phyloP scores from a whole-genome alignment of 2,329 filamentous ascomycete genomes.

The Botrytis fabae region DNA sequence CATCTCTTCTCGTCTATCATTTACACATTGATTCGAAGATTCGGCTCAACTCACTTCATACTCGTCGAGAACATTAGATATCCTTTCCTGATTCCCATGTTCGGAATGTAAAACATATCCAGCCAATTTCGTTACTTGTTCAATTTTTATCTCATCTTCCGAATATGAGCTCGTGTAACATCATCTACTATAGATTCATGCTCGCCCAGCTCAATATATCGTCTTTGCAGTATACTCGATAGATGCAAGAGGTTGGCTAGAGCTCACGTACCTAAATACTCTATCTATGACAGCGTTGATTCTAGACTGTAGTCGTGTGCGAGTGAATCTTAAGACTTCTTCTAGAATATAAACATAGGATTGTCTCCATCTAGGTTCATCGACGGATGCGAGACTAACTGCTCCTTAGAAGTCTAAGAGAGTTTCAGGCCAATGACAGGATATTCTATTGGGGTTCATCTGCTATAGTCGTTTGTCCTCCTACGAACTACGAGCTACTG shows the following conservation, averaged over 20 bases:
- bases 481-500: background rate
- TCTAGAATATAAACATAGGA: background rate
- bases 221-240: background rate
- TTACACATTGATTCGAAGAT: background rate
- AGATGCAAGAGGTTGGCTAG: background rate
- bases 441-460: background rate
- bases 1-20: background rate
- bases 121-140: background rate
- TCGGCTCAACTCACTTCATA: background rate
- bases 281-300: background rate
- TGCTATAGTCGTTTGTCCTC: background rate
- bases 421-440: fast-evolving
- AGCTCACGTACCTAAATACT: background rate
- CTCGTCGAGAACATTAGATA: background rate
- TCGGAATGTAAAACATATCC: too few relatives aligned
- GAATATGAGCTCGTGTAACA: background rate
- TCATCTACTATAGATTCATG: background rate
- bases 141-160: background rate
- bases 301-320: background rate
- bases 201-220: background rate
- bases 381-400: background rate
- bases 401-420: background rate
- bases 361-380: background rate
- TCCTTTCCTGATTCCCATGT: background rate
- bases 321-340: background rate